A percentile compares a stretch with the other conserved stretches of the same genome.
Conservation (phyloP, 2,329 filamentous ascomycete species). For the Sporothrix euskadiensis region DNA sequence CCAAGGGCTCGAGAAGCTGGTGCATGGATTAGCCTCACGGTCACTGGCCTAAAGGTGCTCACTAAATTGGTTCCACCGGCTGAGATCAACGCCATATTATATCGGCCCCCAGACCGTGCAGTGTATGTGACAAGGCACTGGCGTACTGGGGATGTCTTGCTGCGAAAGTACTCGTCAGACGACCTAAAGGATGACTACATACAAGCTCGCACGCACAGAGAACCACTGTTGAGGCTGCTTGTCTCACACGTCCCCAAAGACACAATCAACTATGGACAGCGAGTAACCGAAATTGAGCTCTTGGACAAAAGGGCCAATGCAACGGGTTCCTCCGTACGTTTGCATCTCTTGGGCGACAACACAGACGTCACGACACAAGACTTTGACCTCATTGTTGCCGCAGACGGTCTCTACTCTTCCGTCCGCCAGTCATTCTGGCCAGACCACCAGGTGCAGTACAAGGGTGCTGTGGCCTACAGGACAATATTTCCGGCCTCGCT, state of each 20-base stretch:
- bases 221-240: conserved; percentile 17
- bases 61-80: neutral
- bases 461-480: conserved; percentile 1
- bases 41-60: conserved; percentile 12
- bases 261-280: conserved; percentile 14
- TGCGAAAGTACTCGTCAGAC: conserved; percentile 15
- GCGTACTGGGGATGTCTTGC: conserved; percentile 13
- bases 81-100: conserved; percentile 19
- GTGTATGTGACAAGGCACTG: conserved; percentile 26
- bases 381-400: neutral
- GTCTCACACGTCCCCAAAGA: neutral
- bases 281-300: neutral
- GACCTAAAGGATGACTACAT: neutral
- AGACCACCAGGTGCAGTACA: neutral
- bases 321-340: neutral
- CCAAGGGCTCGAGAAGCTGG: conserved; percentile 10
- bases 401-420: neutral
- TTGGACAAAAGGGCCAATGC: no score
- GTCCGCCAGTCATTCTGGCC: neutral
- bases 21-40: conserved; percentile 21
- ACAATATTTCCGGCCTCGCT: neutral
- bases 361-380: neutral
- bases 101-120: conserved; percentile 21
- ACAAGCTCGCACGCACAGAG: conserved; percentile 22
- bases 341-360: neutral